These are phyloP conservation scores for Pseudoneurospora amorphoporcata DNA, from an alignment of 495 filamentous ascomycete genomes.

Conservation along the genomic window DNA sequence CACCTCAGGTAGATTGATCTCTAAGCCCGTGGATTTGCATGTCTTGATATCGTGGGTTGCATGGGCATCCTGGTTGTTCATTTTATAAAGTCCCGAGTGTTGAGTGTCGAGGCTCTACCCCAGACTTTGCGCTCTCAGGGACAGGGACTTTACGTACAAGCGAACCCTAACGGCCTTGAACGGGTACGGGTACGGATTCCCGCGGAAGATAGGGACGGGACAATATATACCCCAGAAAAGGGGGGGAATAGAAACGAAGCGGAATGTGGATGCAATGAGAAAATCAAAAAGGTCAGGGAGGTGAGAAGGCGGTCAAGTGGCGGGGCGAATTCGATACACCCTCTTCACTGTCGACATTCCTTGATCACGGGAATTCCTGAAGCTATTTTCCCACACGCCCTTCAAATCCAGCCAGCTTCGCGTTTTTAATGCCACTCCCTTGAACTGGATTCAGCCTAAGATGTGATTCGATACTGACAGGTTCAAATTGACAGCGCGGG, in stretches of 20 bases:
- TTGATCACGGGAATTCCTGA: too few relatives aligned
- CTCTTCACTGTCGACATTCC: too few relatives aligned
- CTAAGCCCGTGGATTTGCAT: not conserved
- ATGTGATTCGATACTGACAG: too few relatives aligned
- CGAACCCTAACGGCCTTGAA: not conserved
- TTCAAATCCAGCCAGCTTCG: too few relatives aligned
- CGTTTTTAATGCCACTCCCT: too few relatives aligned
- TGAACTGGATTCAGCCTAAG: too few relatives aligned
- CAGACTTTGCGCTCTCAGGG: not conserved
- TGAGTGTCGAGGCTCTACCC: not conserved
- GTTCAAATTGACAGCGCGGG: too few relatives aligned
- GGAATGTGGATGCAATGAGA: not conserved
- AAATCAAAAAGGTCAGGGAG: not conserved
- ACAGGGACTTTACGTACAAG: not conserved
- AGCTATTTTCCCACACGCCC: too few relatives aligned
- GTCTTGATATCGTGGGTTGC: not conserved
- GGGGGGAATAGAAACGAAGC: not conserved
- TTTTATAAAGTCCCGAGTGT: not conserved
- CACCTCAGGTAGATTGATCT: not conserved
- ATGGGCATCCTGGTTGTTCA: not conserved
- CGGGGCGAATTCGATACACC: too few relatives aligned
- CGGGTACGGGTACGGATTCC: too few relatives aligned
- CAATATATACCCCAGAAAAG: not conserved
- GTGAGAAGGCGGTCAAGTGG: not conserved
- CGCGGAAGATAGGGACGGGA: too few relatives aligned